phyloP scores from a whole-genome alignment of 495 filamentous ascomycete genomes.

The Talaromyces thailandensis region DNA sequence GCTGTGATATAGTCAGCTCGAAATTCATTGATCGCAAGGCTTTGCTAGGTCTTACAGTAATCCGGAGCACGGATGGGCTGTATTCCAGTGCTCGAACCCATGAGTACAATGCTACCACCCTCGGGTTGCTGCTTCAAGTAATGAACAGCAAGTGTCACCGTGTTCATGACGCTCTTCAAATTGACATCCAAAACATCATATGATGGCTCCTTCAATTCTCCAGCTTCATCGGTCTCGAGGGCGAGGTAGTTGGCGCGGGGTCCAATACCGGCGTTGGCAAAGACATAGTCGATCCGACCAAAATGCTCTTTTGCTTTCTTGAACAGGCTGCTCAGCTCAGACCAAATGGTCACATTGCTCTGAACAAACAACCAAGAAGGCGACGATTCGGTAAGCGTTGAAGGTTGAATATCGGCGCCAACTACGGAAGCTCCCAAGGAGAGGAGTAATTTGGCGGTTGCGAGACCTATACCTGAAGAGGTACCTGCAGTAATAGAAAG shows the following conservation, averaged over 20 bases:
- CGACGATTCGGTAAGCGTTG: conserved; percentile 18
- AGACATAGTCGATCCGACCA: conserved; percentile 40
- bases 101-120: conserved; percentile 28
- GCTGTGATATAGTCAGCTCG: conserved; percentile 5
- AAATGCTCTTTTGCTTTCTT: conserved; percentile 23
- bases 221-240: conserved; percentile 27
- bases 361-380: conserved; percentile 19
- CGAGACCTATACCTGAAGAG: conserved; percentile 40
- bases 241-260: conserved; percentile 29
- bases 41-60: conserved; percentile 12
- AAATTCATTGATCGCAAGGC: neutral
- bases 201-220: conserved; percentile 31
- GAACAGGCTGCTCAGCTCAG: conserved; percentile 30
- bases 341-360: conserved; percentile 34
- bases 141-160: conserved; percentile 24
- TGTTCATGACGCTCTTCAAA: conserved; percentile 32
- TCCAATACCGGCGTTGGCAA: conserved; percentile 40
- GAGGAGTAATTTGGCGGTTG: conserved; percentile 35
- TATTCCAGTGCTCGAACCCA: conserved; percentile 27
- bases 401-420: conserved; percentile 28
- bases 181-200: conserved; percentile 33
- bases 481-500: conserved; percentile 23
- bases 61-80: conserved; percentile 27
- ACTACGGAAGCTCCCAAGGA: conserved; percentile 35
- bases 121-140: conserved; percentile 27